A percentile compares a stretch with the other conserved stretches of the same genome.
phyloP scores from a whole-genome alignment of 2,329 filamentous ascomycete genomes.

The Epichloe elymi region DNA sequence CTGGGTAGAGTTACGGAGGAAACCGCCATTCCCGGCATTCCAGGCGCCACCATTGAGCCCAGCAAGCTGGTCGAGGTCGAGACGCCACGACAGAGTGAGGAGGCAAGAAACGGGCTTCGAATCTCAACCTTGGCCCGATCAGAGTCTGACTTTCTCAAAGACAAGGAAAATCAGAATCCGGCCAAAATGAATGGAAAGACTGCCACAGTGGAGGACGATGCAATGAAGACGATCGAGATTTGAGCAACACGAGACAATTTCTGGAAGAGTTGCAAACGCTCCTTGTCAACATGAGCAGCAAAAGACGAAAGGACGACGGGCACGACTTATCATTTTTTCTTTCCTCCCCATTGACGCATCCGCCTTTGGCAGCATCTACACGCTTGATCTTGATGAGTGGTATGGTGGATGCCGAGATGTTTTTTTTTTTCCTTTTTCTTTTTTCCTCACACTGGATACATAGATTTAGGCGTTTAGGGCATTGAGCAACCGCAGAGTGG shows the following conservation, averaged over 20 bases:
- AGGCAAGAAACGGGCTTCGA: constrained; percentile 18
- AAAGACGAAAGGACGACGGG: constrained; percentile 8
- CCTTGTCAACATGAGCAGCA: not conserved
- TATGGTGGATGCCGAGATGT: not conserved
- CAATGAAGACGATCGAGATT: constrained; percentile 51
- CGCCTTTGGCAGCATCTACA: not conserved
- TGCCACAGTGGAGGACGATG: constrained; percentile 30
- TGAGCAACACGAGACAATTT: constrained; percentile 14
- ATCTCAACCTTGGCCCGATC: constrained; percentile 19
- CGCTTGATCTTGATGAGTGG: not conserved
- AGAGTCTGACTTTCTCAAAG: constrained; percentile 23
- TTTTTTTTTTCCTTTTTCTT: not conserved
- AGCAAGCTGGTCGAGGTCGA: constrained; percentile 44
- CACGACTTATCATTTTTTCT: constrained; percentile 9
- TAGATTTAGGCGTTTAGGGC: not conserved
- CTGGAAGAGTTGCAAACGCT: not conserved
- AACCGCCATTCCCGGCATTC: constrained; percentile 27
- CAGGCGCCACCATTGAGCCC: constrained; percentile 25
- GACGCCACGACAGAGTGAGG: constrained; percentile 34
- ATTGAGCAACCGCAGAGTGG: not conserved
- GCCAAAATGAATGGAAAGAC: constrained; percentile 32
- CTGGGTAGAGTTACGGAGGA: constrained; percentile 67
- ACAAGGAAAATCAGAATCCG: constrained; percentile 25
- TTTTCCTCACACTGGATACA: not conserved
- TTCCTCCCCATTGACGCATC: not conserved